Conservation (phyloP, 768 basidiomycete genomes). For the Hysterangium stoloniferum region DNA sequence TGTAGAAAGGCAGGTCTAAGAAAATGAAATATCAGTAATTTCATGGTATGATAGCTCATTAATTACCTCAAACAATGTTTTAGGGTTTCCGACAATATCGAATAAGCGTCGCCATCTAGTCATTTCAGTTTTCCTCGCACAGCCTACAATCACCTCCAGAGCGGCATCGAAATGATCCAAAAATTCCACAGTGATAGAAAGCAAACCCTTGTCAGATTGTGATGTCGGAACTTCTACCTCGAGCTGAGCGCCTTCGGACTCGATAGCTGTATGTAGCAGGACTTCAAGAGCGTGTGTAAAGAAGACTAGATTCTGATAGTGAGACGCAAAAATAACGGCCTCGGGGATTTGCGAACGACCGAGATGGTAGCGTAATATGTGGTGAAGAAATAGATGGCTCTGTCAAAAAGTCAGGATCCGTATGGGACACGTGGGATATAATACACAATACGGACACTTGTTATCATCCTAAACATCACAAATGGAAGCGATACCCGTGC, state of each 20-base stretch:
- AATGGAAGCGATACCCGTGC: slow-evolving; percentile 73
- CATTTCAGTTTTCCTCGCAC: slow-evolving; percentile 94
- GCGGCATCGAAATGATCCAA: slow-evolving; percentile 90
- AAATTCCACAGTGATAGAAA: slow-evolving; percentile 76
- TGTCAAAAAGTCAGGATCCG: slow-evolving; percentile 23
- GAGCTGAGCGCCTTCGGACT: slow-evolving; percentile 53
- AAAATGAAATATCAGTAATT: neutral
- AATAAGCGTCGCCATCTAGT: slow-evolving; percentile 86
- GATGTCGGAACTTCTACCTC: slow-evolving; percentile 21
- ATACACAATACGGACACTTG: slow-evolving; percentile 52
- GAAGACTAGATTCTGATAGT: slow-evolving; percentile 84
- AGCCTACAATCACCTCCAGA: slow-evolving; percentile 90
- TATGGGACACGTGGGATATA: neutral
- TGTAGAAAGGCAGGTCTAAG: slow-evolving; percentile 63
- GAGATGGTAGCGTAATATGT: slow-evolving; percentile 80
- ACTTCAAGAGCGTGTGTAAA: slow-evolving; percentile 94
- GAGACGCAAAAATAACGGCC: slow-evolving; percentile 78
- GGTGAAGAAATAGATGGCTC: slow-evolving; percentile 93
- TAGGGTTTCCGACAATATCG: slow-evolving; percentile 83
- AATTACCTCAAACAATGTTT: slow-evolving; percentile 82
- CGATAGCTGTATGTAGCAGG: slow-evolving; percentile 86
- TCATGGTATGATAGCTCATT: neutral
- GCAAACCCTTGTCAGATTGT: slow-evolving; percentile 29
- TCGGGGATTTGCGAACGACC: slow-evolving; percentile 54
- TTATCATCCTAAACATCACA: slow-evolving; percentile 85